A percentile compares a stretch with the other conserved stretches of the same genome.
These are phyloP conservation scores for Rhizoclosmatium globosum DNA, from an alignment of 192 early-diverging fungal genomes.

Conservation along the genomic window DNA sequence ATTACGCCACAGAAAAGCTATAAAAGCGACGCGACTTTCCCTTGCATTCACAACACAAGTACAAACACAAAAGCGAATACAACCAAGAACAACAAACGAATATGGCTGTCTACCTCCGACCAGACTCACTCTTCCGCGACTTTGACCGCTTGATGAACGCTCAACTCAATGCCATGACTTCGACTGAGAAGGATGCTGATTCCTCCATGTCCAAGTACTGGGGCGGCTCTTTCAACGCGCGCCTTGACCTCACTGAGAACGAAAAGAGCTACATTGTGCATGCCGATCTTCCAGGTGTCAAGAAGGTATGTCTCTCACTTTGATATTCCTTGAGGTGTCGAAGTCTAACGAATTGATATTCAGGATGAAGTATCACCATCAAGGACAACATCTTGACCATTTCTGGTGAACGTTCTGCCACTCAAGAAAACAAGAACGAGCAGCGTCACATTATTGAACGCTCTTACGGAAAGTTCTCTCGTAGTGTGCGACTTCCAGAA, in stretches of 20 bases:
- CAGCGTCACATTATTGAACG: constrained; percentile 46
- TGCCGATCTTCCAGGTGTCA: constrained; percentile 53
- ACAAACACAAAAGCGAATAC: no score
- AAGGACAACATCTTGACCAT: constrained; percentile 47
- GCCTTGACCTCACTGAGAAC: constrained; percentile 47
- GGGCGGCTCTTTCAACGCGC: constrained; percentile 25
- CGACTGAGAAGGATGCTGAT: background rate
- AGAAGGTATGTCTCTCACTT: constrained; percentile 15
- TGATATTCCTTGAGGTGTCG: background rate
- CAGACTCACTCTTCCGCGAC: no score
- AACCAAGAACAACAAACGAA: no score
- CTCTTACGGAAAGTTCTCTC: constrained; percentile 45
- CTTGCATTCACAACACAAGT: no score
- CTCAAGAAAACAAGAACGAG: constrained; percentile 44
- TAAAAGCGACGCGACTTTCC: no score
- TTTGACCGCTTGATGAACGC: background rate
- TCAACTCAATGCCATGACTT: background rate
- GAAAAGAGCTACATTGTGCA: constrained; percentile 41
- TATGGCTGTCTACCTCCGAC: no score
- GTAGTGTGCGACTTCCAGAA: constrained; percentile 45
- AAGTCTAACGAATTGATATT: background rate
- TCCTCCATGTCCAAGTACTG: background rate
- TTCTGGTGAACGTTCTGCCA: constrained; percentile 45
- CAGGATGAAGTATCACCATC: constrained; percentile 43
- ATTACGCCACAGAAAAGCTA: no score